Conservation (phyloP, 331 rosid genomes). For the Quercus lobata region DNA sequence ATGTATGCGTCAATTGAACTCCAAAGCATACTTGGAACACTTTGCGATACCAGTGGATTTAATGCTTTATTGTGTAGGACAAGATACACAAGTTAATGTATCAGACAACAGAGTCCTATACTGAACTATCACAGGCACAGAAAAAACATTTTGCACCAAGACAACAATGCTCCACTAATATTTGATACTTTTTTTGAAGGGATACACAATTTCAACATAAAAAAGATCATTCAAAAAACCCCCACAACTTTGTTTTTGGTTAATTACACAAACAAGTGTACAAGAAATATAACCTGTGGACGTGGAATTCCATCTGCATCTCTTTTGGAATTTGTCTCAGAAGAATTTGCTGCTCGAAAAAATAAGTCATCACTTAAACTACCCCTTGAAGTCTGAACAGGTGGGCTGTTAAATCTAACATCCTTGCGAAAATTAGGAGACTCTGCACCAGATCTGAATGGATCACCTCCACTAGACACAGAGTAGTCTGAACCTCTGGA, state of each 20-base stretch:
- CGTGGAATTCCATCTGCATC: constrained; percentile 34
- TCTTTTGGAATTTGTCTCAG: constrained; percentile 40
- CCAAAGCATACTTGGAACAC: neutral
- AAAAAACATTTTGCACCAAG: neutral
- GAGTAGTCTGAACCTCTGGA: constrained; percentile 78
- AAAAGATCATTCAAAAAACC: neutral
- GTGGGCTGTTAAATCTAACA: constrained; percentile 50
- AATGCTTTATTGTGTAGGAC: neutral
- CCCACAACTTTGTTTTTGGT: neutral
- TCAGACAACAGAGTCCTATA: neutral
- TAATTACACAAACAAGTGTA: constrained; percentile 2
- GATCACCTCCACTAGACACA: constrained; percentile 64
- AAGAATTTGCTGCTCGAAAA: constrained; percentile 25
- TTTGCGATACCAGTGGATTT: neutral
- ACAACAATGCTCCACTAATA: neutral
- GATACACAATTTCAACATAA: neutral
- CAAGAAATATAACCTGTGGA: constrained; percentile 43
- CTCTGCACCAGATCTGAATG: constrained; percentile 56
- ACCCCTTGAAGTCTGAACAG: constrained; percentile 38
- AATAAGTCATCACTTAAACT: constrained; percentile 49
- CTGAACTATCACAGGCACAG: neutral
- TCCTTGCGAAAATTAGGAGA: constrained; percentile 66
- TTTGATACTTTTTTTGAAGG: neutral
- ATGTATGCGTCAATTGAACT: neutral
- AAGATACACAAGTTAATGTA: neutral